Base-by-base conservation (phyloP, 352 stramenopile genomes). In the Phytophthora multivora region DNA sequence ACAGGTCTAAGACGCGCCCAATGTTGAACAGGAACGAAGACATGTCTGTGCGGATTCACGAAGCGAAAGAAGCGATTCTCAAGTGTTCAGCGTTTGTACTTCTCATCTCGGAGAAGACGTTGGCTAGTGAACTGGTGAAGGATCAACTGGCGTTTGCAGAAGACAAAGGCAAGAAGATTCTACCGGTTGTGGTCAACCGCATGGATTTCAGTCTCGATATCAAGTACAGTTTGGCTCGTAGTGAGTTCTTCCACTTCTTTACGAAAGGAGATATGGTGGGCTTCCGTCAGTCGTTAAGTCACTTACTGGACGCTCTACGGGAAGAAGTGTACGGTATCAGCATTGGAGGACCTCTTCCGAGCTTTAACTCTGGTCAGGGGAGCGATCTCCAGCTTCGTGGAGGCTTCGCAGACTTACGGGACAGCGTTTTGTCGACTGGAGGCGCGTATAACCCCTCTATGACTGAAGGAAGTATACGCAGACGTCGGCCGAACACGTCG, bases 61-160 rank as follows among this genome's bases (percentile, higher is more conserved):
- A 91, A 49, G 81, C 86, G 0, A 91, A 95, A 42, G 84, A 93
- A 35, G 84, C 84, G 9, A 93, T 95, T 64, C 73, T 92, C 28
- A 90, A 91, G 53, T 95, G 84, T 55, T 89, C 80, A 6, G 79
- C 73, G 0, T 92, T 92, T 50, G 74, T 91, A 5, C 51, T 92
- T 26, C 71, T 95, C 13, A 48, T 95, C 0, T 93, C 83, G 2
- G 79, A 89, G 33, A 89, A 92, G 51, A 95, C 85, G 0, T 38
- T 92, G 19, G 51, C 66, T 5, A 93, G 80, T 39, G 80, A 95
- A 46, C 51, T 93, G 1, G 77, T 93, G 18, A 88, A 84, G 43
- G 83, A 93, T 46, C 83, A 95, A 52, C 67, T 95, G 12, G 83
- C 86, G 11, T 95, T 93, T 42, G 86, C 83, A 0, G 86, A 95